Percentiles rank a stretch among this genome's conserved stretches.
These are phyloP conservation scores for Microthlaspi erraticum DNA, from an alignment of 345 rosid genomes.

Conservation along the genomic window DNA sequence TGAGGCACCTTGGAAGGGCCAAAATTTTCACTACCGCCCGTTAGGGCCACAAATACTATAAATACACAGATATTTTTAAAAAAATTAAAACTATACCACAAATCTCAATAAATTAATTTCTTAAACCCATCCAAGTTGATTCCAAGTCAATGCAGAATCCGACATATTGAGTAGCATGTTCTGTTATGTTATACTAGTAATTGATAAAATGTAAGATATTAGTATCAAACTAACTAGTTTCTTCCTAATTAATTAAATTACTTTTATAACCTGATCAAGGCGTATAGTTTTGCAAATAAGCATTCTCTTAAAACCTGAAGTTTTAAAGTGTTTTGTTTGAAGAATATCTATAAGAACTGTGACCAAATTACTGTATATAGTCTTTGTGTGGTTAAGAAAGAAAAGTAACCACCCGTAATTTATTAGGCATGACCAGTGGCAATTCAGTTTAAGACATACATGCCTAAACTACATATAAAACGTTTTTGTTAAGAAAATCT, in stretches of 20 bases:
- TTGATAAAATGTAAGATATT: background rate
- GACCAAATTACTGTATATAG: no score
- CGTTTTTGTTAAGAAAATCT: background rate
- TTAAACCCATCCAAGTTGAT: constrained; percentile 26
- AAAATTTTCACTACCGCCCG: constrained; percentile 27
- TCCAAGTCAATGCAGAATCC: constrained; percentile 37
- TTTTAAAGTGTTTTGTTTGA: background rate
- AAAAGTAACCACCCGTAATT: background rate
- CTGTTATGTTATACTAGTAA: background rate
- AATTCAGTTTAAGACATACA: background rate
- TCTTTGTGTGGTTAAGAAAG: background rate
- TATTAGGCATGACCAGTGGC: background rate
- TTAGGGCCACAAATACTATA: constrained; percentile 34
- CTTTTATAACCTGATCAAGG: constrained; percentile 18
- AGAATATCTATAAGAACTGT: background rate
- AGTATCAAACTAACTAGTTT: background rate
- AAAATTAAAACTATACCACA: background rate
- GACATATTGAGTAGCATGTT: constrained; percentile 42
- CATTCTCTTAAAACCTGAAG: background rate
- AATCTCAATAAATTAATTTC: constrained; percentile 7
- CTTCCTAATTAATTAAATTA: background rate
- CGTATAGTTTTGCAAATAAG: background rate
- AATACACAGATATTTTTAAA: background rate
- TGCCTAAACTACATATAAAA: background rate
- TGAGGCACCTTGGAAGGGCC: constrained; percentile 45